A percentile compares a stretch with the other conserved stretches of the same genome.
These are phyloP conservation scores for Aureobasidium subglaciale DNA, from an alignment of 2,329 filamentous ascomycete species.

Conservation along the genomic window DNA sequence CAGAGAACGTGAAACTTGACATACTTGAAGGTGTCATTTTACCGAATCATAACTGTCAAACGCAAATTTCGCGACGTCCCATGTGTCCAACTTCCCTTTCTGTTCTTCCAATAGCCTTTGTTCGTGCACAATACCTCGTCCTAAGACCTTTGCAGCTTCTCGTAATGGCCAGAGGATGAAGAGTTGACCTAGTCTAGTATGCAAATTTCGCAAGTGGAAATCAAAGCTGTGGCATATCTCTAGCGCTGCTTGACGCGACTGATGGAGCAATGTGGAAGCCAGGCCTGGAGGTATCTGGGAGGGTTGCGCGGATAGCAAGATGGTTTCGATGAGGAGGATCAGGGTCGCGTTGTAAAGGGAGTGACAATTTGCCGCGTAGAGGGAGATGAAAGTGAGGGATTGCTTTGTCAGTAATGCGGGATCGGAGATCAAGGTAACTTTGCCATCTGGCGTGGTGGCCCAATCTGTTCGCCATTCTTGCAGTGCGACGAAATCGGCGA, in stretches of 20 bases:
- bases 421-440: background rate
- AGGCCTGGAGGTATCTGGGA: background rate
- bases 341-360: background rate
- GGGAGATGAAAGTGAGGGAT: background rate
- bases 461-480: background rate
- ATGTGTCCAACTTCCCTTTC: no score
- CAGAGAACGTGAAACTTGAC: no score
- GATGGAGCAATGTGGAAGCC: background rate
- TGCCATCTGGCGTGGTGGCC: background rate
- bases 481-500: background rate
- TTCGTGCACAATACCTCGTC: background rate
- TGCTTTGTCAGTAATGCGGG: background rate
- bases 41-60: background rate
- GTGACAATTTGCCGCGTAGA: background rate
- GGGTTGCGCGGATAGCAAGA: background rate
- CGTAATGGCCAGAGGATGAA: background rate
- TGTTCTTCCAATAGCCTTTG: background rate
- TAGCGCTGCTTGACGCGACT: background rate
- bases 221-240: background rate
- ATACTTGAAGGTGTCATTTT: no score
- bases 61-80: background rate
- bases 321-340: background rate
- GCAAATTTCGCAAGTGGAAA: background rate
- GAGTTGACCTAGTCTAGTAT: background rate
- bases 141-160: background rate